Conservation (phyloP, 106 monocot genomes). For the Acorus gramineus region DNA sequence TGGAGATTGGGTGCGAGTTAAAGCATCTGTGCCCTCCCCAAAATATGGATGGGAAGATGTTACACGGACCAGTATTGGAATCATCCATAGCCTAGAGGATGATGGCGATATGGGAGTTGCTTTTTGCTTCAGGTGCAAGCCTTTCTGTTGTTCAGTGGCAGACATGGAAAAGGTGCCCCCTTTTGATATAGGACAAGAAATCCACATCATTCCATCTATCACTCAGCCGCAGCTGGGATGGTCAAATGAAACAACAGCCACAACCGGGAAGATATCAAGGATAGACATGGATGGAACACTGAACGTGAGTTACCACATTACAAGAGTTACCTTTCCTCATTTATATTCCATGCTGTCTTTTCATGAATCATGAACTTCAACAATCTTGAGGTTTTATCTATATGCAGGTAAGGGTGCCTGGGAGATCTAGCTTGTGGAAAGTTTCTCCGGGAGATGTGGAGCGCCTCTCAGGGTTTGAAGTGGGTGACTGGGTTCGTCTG, state of each 20-base stretch:
- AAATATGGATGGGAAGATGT: constrained; percentile 99
- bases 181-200: constrained; percentile 74
- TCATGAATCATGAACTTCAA: neutral
- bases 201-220: constrained; percentile 68
- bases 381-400: neutral
- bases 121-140: constrained; percentile 80
- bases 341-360: neutral
- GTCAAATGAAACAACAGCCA: constrained; percentile 93
- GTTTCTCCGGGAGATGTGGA: constrained; percentile 95
- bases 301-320: constrained; percentile 41
- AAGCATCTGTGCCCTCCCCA: constrained; percentile 85
- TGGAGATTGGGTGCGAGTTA: constrained; percentile 92
- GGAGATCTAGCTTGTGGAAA: constrained; percentile 86
- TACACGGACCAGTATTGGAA: constrained; percentile 70
- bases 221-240: constrained; percentile 81
- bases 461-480: constrained; percentile 87
- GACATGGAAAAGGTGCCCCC: constrained; percentile 88
- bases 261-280: constrained; percentile 63
- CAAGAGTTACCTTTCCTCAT: too few relatives aligned
- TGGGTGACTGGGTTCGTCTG: constrained; percentile 92
- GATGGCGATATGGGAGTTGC: constrained; percentile 89
- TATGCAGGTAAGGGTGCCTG: constrained; percentile 80
- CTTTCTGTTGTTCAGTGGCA: constrained; percentile 79
- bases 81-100: constrained; percentile 89
- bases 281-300: constrained; percentile 99